Conservation (phyloP, 306 rosid species). For the Acacia crassicarpa region DNA sequence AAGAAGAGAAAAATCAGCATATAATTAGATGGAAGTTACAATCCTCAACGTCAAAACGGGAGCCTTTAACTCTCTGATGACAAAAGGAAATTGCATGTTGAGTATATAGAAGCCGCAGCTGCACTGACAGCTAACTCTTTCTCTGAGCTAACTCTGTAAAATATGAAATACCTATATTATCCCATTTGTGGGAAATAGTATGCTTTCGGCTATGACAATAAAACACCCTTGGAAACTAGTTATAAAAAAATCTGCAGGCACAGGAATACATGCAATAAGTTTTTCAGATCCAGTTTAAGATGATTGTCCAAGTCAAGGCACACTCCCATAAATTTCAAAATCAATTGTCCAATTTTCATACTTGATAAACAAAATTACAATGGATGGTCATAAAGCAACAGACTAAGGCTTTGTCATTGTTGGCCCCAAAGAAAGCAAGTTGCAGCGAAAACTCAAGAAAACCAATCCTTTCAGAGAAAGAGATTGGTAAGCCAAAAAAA, state of each 20-base stretch:
- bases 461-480: neutral
- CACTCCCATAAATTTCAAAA: neutral
- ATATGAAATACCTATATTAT: neutral
- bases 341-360: neutral
- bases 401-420: neutral
- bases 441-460: neutral
- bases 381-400: neutral
- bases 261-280: neutral
- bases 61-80: slow-evolving; percentile 57
- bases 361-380: neutral
- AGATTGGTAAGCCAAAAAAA: neutral
- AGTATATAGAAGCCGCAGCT: slow-evolving; percentile 95
- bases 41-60: slow-evolving; percentile 37
- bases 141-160: slow-evolving; percentile 65
- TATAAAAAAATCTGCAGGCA: neutral
- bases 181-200: neutral
- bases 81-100: slow-evolving; percentile 79
- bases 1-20: slow-evolving; percentile 1
- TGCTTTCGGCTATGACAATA: neutral
- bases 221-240: neutral
- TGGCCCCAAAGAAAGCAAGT: neutral
- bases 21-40: slow-evolving; percentile 15
- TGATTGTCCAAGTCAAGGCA: neutral
- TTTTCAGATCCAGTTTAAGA: slow-evolving; percentile 9
- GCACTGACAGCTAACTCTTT: slow-evolving; percentile 84